phyloP scores from a whole-genome alignment of 2,329 filamentous ascomycete species.

The Sclerotinia trifoliorum region DNA sequence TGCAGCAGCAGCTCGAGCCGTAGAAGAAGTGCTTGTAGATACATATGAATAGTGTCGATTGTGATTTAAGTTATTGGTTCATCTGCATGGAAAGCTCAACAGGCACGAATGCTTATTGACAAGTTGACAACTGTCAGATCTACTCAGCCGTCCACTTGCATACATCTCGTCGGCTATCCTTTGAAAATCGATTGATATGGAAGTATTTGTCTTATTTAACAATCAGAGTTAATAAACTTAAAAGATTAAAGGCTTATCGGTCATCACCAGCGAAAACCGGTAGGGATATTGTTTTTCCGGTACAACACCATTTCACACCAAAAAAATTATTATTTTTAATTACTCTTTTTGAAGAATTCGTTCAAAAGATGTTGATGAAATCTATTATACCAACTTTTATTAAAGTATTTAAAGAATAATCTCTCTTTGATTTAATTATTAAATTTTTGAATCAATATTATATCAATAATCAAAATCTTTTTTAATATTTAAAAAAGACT shows the following conservation, averaged over 20 bases:
- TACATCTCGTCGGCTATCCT: slow-evolving; percentile 7
- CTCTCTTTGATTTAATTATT: no score
- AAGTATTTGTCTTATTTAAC: not conserved
- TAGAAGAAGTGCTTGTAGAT: not conserved
- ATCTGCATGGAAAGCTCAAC: not conserved
- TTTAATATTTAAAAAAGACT: no score
- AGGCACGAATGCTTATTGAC: slow-evolving; percentile 8
- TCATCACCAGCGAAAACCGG: no score
- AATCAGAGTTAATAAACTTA: not conserved
- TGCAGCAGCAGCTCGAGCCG: slow-evolving; percentile 4
- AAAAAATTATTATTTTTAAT: no score
- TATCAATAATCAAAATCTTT: no score
- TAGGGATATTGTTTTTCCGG: no score
- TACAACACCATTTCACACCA: no score
- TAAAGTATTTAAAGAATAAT: no score
- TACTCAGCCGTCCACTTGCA: slow-evolving; percentile 7
- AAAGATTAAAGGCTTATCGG: not conserved
- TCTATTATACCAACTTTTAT: no score
- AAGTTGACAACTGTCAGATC: slow-evolving; percentile 8
- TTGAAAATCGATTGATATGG: slow-evolving; percentile 12
- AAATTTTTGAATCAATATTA: no score
- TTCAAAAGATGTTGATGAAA: no score
- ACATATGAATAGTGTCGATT: not conserved
- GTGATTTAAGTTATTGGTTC: slow-evolving; percentile 4
- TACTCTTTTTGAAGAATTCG: no score